Conservation (phyloP, 2,329 filamentous ascomycete genomes). For the Pseudonectria buxi region DNA sequence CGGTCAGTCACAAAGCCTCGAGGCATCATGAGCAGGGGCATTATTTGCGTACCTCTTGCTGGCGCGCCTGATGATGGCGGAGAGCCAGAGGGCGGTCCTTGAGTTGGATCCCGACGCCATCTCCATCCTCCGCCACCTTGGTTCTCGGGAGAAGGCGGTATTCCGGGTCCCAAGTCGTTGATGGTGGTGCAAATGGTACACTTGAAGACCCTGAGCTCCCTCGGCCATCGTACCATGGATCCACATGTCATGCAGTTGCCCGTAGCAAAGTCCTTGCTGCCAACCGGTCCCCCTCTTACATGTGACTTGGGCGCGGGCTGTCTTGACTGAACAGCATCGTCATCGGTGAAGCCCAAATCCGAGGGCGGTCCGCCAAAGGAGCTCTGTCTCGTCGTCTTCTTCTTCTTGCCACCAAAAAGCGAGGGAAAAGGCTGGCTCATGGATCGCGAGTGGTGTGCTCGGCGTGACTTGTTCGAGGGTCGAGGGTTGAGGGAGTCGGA, state of each 20-base stretch:
- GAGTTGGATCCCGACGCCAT: slow-evolving; percentile 16
- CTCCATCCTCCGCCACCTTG: slow-evolving; percentile 15
- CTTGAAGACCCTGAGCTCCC: slow-evolving; percentile 64
- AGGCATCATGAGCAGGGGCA: neutral
- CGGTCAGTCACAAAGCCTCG: slow-evolving; percentile 6
- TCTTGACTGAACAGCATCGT: slow-evolving; percentile 23
- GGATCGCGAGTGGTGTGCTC: slow-evolving; percentile 42
- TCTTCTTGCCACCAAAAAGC: slow-evolving; percentile 57
- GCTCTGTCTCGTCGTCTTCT: slow-evolving; percentile 33
- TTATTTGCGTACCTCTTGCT: slow-evolving; percentile 11
- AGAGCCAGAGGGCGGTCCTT: slow-evolving; percentile 6
- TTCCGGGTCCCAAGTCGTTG: slow-evolving; percentile 57
- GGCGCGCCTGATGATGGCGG: slow-evolving; percentile 1
- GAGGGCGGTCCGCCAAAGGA: slow-evolving; percentile 27
- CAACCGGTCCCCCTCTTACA: slow-evolving; percentile 26
- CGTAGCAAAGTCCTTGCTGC: slow-evolving; percentile 53
- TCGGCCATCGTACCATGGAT: slow-evolving; percentile 72
- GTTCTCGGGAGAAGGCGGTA: slow-evolving; percentile 7
- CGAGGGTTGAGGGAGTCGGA: slow-evolving; percentile 30
- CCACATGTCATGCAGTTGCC: slow-evolving; percentile 84
- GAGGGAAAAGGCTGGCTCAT: slow-evolving; percentile 76
- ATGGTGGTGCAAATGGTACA: slow-evolving; percentile 81
- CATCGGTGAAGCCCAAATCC: slow-evolving; percentile 24
- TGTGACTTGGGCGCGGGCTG: slow-evolving; percentile 22
- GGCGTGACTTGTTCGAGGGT: slow-evolving; percentile 14